phyloP scores from a whole-genome alignment of 2,329 filamentous ascomycete genomes.

The Botryotinia calthae region DNA sequence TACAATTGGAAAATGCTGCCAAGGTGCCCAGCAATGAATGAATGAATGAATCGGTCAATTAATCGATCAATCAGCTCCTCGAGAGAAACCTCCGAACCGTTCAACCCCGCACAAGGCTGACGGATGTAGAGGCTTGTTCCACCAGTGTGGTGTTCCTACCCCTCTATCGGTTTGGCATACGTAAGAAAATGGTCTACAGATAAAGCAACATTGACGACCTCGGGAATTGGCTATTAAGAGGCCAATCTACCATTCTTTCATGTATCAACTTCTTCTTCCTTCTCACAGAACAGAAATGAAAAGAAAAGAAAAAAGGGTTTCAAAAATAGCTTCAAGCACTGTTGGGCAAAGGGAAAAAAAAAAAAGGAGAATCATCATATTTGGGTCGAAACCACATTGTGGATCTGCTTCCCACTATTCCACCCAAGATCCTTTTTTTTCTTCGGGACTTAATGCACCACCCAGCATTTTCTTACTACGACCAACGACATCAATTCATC shows the following conservation, averaged over 20 bases:
- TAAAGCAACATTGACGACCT: neutral
- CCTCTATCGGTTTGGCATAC: neutral
- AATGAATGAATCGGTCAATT: too few species aligned
- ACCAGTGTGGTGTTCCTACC: neutral
- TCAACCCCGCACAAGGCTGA: constrained; percentile 10
- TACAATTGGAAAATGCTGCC: neutral
- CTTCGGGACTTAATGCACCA: neutral
- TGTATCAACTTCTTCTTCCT: neutral
- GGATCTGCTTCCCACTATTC: constrained; percentile 6
- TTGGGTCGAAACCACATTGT: constrained; percentile 2
- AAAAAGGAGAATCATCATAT: neutral
- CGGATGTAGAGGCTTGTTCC: neutral
- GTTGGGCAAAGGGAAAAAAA: constrained; percentile 1
- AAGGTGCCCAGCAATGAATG: too few species aligned
- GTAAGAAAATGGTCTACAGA: neutral
- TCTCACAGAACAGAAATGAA: neutral
- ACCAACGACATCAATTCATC: neutral
- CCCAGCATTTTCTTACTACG: neutral
- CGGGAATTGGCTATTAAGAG: neutral
- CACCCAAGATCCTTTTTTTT: constrained; percentile 10
- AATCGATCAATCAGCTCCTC: too few species aligned
- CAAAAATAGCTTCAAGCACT: neutral
- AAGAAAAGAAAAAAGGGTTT: neutral
- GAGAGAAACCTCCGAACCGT: neutral
- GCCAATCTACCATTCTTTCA: neutral